Evolutionary conservation across 495 filamentous ascomycete genomes (phyloP).

Genomic region (Pseudotulostoma volvatum): DNA sequence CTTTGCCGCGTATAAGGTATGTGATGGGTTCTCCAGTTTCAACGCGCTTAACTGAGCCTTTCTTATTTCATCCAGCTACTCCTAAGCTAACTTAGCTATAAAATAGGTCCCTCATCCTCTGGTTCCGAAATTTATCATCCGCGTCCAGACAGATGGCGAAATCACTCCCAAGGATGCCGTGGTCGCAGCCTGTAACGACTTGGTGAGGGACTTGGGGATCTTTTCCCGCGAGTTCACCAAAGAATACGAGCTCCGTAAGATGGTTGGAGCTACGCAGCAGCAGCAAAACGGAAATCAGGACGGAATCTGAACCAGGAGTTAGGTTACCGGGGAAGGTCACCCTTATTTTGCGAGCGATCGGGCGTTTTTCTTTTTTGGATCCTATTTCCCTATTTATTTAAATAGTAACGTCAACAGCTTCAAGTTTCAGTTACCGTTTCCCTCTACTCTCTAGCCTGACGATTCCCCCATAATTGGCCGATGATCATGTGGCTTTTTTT

Average conservation of each 20-base stretch:
- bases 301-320: slow-evolving; percentile 2
- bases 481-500: too few species aligned
- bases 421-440: too few species aligned
- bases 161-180: slow-evolving; percentile 77
- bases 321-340: too few species aligned
- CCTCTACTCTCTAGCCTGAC: too few species aligned
- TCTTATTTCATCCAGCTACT: neutral
- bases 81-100: slow-evolving; percentile 4
- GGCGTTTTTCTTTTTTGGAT: too few species aligned
- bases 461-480: neutral
- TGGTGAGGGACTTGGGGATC: slow-evolving; percentile 60
- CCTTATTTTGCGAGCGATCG: too few species aligned
- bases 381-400: too few species aligned
- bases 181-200: slow-evolving; percentile 54
- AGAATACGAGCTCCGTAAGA: slow-evolving; percentile 86
- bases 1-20: slow-evolving; percentile 78
- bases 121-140: slow-evolving; percentile 68
- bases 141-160: slow-evolving; percentile 80
- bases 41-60: neutral
- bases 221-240: slow-evolving; percentile 82
- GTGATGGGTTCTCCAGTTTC: slow-evolving; percentile 4
- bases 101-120: slow-evolving; percentile 66
- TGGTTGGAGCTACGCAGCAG: slow-evolving; percentile 45
- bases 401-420: too few species aligned
- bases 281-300: slow-evolving; percentile 21